These are phyloP conservation scores for Phytophthora lateralis DNA, from an alignment of 352 stramenopile species.

Conservation along the genomic window DNA sequence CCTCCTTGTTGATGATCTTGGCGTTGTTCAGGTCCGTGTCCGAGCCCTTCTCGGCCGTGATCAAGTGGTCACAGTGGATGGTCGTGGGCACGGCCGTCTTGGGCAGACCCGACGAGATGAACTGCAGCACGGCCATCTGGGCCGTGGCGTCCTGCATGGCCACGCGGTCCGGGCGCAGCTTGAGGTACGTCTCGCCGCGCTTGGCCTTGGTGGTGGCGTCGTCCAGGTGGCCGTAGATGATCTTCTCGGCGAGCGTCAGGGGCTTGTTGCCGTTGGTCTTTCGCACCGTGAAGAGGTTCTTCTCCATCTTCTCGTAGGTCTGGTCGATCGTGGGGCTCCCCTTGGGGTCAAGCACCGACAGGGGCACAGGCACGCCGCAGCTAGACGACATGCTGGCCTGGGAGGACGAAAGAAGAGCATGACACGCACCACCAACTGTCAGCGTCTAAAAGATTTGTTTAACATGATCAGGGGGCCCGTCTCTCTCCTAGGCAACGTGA, in stretches of 20 bases:
- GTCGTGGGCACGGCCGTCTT: conserved; percentile 93
- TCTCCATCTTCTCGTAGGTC: conserved; percentile 93
- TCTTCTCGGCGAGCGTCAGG: conserved; percentile 94
- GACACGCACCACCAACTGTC: conserved; percentile 19
- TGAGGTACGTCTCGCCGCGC: conserved; percentile 92
- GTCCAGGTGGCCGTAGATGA: conserved; percentile 95
- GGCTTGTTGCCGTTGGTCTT: conserved; percentile 90
- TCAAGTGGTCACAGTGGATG: conserved; percentile 96
- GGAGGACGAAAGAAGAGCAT: conserved; percentile 1
- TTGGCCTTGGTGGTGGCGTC: conserved; percentile 82
- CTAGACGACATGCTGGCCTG: conserved; percentile 76
- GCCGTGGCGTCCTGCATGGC: conserved; percentile 95
- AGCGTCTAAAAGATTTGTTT: conserved; percentile 22
- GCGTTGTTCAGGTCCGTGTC: conserved; percentile 86
- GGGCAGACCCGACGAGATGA: conserved; percentile 93
- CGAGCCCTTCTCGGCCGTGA: conserved; percentile 93
- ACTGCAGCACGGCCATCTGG: conserved; percentile 95
- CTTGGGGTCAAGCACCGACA: conserved; percentile 91
- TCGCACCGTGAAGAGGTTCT: conserved; percentile 89
- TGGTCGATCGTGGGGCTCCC: conserved; percentile 93
- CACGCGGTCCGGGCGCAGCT: conserved; percentile 92
- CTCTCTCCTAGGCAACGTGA: not conserved
- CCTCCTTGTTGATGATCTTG: conserved; percentile 91
- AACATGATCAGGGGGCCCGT: conserved; percentile 8
- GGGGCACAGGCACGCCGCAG: conserved; percentile 74